These are phyloP conservation scores for Sugiyamaella qingdaonensis DNA, from an alignment of 805 yeast genomes.

Conservation along the genomic window DNA sequence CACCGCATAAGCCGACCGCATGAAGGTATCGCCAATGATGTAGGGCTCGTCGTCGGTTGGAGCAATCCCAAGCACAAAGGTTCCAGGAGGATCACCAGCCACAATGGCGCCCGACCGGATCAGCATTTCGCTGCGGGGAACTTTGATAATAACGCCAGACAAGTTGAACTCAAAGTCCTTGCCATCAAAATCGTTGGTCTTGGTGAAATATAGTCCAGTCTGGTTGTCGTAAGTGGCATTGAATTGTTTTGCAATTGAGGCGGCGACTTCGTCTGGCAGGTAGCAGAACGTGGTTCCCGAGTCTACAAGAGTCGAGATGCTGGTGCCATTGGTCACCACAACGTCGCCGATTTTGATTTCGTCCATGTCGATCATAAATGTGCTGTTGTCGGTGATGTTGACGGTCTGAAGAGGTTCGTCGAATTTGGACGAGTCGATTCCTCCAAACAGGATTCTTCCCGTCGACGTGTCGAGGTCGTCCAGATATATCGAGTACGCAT, in stretches of 20 bases:
- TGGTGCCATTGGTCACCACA: constrained; percentile 6
- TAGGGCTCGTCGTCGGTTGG: constrained; percentile 10
- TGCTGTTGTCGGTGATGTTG: constrained; percentile 27
- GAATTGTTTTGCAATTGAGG: constrained; percentile 8
- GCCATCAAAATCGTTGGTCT: constrained; percentile 8
- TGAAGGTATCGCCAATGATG: constrained; percentile 62
- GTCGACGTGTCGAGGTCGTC: constrained; percentile 30
- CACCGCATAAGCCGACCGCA: constrained; percentile 62
- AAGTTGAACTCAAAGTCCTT: constrained; percentile 21
- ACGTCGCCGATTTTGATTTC: constrained; percentile 15
- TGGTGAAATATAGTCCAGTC: constrained; percentile 24
- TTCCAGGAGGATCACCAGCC: constrained; percentile 11
- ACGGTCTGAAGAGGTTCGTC: constrained; percentile 37
- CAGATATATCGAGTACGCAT: constrained; percentile 46
- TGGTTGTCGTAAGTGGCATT: constrained; percentile 7
- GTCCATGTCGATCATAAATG: constrained; percentile 14
- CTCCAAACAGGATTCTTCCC: constrained; percentile 45
- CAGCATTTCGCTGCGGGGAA: constrained; percentile 23
- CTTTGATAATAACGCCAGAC: constrained; percentile 23
- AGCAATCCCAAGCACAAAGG: constrained; percentile 15
- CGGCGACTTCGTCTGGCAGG: constrained; percentile 35
- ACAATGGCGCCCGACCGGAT: constrained; percentile 14
- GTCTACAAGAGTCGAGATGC: constrained; percentile 45
- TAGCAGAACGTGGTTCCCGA: constrained; percentile 53
- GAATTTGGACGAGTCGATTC: constrained; percentile 41